Percentiles rank a stretch among this genome's conserved stretches.
phyloP scores from a whole-genome alignment of 2,329 filamentous ascomycete species.

The Microsporum canis region DNA sequence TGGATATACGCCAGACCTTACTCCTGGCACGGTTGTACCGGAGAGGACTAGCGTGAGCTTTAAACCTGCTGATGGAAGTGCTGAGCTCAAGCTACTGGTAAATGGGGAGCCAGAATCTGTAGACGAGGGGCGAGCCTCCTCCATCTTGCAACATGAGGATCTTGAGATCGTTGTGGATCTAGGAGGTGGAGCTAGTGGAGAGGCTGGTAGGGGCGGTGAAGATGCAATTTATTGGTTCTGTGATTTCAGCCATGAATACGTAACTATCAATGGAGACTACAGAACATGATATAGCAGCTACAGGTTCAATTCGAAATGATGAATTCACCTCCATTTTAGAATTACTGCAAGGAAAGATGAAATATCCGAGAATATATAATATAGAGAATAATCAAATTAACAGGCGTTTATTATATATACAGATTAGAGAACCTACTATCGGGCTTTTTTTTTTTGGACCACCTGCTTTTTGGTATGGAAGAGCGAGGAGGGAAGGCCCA shows the following conservation, averaged over 20 bases:
- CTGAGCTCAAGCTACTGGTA: constrained; percentile 47
- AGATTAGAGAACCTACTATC: constrained; percentile 11
- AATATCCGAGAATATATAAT: background rate
- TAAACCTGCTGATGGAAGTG: constrained; percentile 46
- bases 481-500: background rate
- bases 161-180: constrained; percentile 51
- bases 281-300: constrained; percentile 38
- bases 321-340: background rate
- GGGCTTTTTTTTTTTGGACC: background rate
- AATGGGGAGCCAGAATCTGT: constrained; percentile 51
- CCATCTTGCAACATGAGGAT: constrained; percentile 51
- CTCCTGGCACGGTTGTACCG: constrained; percentile 38
- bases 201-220: constrained; percentile 32
- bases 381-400: background rate
- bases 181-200: constrained; percentile 39
- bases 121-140: constrained; percentile 48
- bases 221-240: constrained; percentile 55
- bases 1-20: constrained; percentile 56
- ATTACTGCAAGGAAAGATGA: background rate
- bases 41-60: constrained; percentile 50
- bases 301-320: background rate
- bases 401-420: constrained; percentile 9
- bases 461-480: background rate
- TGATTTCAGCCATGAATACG: constrained; percentile 59
- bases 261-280: constrained; percentile 59